Evolutionary conservation across 2,329 filamentous ascomycete species (phyloP).

Genomic region (Aspergillus hiratsukae): DNA sequence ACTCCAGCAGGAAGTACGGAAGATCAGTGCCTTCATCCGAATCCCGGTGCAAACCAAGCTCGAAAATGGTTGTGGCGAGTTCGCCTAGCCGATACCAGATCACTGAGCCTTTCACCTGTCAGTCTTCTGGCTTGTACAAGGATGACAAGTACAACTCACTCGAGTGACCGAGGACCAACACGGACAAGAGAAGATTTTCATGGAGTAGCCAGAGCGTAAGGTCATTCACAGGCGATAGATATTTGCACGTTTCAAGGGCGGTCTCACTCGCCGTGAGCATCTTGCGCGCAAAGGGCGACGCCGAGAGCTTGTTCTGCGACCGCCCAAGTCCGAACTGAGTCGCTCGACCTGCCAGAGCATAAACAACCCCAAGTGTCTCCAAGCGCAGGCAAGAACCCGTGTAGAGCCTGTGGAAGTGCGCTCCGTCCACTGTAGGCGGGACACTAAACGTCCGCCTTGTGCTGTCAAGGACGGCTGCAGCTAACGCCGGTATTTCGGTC

Average conservation of each 20-base stretch:
- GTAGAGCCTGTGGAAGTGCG: conserved; percentile 35
- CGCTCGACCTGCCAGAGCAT: conserved; percentile 34
- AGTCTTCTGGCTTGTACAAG: neutral
- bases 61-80: conserved; percentile 24
- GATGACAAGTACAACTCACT: conserved; percentile 20
- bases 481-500: conserved; percentile 4
- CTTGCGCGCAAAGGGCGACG: conserved; percentile 16
- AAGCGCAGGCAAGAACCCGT: conserved; percentile 36
- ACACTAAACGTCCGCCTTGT: conserved; percentile 21
- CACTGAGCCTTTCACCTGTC: conserved; percentile 13
- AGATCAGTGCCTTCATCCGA: conserved; percentile 8
- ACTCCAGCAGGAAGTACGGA: conserved; percentile 20
- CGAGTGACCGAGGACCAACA: conserved; percentile 33
- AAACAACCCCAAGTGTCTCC: conserved; percentile 36
- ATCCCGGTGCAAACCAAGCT: conserved; percentile 24
- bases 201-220: conserved; percentile 27
- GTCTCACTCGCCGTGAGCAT: conserved; percentile 33
- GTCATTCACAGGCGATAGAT: conserved; percentile 38
- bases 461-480: conserved; percentile 22
- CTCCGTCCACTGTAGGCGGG: conserved; percentile 20
- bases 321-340: conserved; percentile 16
- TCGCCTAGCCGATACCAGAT: conserved; percentile 25
- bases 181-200: conserved; percentile 35
- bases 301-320: conserved; percentile 9
- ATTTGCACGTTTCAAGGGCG: conserved; percentile 34